Conservation (phyloP, 2,329 filamentous ascomycete genomes). For the Cadophora malorum region DNA sequence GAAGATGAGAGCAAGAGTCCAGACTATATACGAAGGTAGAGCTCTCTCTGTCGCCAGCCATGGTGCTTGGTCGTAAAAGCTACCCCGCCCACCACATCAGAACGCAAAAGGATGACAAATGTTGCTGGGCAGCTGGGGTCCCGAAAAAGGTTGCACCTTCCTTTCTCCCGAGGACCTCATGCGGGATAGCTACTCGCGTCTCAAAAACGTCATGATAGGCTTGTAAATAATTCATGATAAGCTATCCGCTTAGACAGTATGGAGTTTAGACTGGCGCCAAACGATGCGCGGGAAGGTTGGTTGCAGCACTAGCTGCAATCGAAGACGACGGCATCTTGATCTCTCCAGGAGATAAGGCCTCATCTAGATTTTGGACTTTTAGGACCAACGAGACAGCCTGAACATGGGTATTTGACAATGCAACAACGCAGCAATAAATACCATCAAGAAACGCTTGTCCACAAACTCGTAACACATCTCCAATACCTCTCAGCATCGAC, state of each 20-base stretch:
- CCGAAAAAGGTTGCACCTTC: not conserved
- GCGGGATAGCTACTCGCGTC: not conserved
- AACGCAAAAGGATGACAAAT: not conserved
- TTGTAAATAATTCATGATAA: not conserved
- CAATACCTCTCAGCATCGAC: conserved; percentile 38
- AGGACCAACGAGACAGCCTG: not conserved
- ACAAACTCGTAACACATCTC: conserved; percentile 36
- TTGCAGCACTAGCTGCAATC: conserved; percentile 17
- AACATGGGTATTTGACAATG: not conserved
- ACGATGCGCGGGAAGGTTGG: not conserved
- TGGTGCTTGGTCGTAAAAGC: not conserved
- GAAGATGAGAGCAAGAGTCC: not conserved
- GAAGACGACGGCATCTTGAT: conserved; percentile 1
- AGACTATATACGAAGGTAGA: not conserved
- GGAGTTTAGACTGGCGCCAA: conserved; percentile 1
- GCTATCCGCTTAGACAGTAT: not conserved
- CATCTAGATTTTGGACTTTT: not conserved
- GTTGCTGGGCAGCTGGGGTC: not conserved
- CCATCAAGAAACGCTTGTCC: conserved; percentile 30
- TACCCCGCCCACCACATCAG: not conserved
- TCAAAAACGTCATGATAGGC: not conserved
- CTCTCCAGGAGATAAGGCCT: not conserved
- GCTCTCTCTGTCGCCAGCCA: not conserved
- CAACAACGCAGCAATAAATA: not conserved
- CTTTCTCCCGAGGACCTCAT: not conserved